Percentiles rank a stretch among this genome's conserved stretches.
These are phyloP conservation scores for Trichoderma virens DNA, from an alignment of 495 filamentous ascomycete species.

Conservation along the genomic window DNA sequence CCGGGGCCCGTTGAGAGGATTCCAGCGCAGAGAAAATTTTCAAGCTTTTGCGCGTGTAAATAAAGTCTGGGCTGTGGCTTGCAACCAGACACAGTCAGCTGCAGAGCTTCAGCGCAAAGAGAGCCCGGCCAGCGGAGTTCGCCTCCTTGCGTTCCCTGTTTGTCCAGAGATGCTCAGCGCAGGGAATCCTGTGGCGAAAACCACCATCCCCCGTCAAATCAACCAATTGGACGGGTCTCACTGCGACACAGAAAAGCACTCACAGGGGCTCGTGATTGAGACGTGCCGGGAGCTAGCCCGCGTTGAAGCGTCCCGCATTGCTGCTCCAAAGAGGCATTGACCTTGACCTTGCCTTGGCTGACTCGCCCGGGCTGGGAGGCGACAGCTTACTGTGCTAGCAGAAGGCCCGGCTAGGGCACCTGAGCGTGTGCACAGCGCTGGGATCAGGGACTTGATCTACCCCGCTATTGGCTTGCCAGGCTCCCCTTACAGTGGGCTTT, in stretches of 20 bases:
- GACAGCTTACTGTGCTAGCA: not conserved
- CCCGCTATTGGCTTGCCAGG: constrained; percentile 6
- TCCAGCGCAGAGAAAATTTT: not conserved
- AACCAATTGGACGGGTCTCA: not conserved
- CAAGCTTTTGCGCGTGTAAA: not conserved
- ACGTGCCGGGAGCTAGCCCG: not conserved
- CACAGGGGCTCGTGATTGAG: not conserved
- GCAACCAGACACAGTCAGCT: not conserved
- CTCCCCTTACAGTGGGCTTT: not conserved
- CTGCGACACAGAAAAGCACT: not conserved
- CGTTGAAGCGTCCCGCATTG: not conserved
- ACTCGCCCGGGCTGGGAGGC: not conserved
- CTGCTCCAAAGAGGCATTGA: not conserved
- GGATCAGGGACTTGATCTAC: not conserved
- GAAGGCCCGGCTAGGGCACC: not conserved
- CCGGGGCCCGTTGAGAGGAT: not conserved
- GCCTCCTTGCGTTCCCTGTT: not conserved
- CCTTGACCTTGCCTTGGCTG: too few species aligned
- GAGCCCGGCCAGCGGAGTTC: too few species aligned
- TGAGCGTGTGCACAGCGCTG: not conserved
- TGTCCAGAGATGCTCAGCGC: not conserved
- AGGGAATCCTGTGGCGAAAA: not conserved
- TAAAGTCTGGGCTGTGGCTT: not conserved
- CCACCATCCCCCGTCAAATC: not conserved
- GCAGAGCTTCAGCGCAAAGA: too few species aligned